phyloP scores from a whole-genome alignment of 2,329 filamentous ascomycete species.

The Colletotrichum kahawae region DNA sequence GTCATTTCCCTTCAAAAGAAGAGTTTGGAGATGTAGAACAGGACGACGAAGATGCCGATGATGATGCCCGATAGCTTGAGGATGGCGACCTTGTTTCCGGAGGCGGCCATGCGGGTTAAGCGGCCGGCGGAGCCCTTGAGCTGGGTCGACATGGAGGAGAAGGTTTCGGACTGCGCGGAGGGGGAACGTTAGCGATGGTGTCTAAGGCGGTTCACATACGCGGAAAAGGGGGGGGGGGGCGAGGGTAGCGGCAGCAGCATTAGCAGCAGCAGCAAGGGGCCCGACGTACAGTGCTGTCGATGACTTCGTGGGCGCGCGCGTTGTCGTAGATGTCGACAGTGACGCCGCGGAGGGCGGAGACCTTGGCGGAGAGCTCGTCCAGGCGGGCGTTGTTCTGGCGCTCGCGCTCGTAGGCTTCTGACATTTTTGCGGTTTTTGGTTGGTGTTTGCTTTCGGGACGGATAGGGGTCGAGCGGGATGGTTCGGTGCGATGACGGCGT shows the following conservation, averaged over 20 bases:
- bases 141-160: constrained; percentile 83
- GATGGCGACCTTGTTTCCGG: constrained; percentile 89
- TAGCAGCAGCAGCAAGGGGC: background rate
- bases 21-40: constrained; percentile 76
- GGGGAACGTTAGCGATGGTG: background rate
- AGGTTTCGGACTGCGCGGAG: constrained; percentile 76
- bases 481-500: background rate
- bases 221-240: background rate
- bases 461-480: background rate
- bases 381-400: constrained; percentile 95
- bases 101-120: constrained; percentile 86
- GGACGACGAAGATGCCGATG: constrained; percentile 70
- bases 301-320: constrained; percentile 86
- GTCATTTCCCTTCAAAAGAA: constrained; percentile 53
- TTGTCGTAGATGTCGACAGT: constrained; percentile 99
- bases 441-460: background rate
- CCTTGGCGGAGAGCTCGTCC: constrained; percentile 88
- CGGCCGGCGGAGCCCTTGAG: constrained; percentile 84
- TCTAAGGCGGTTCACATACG: background rate
- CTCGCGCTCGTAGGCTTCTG: constrained; percentile 80
- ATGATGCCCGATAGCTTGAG: constrained; percentile 88
- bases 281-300: constrained; percentile 79
- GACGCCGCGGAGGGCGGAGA: constrained; percentile 88
- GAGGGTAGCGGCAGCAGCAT: background rate
- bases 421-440: constrained; percentile 54